Evolutionary conservation across 2,329 filamentous ascomycete genomes (phyloP).

Genomic region (Diaporthe australafricana): DNA sequence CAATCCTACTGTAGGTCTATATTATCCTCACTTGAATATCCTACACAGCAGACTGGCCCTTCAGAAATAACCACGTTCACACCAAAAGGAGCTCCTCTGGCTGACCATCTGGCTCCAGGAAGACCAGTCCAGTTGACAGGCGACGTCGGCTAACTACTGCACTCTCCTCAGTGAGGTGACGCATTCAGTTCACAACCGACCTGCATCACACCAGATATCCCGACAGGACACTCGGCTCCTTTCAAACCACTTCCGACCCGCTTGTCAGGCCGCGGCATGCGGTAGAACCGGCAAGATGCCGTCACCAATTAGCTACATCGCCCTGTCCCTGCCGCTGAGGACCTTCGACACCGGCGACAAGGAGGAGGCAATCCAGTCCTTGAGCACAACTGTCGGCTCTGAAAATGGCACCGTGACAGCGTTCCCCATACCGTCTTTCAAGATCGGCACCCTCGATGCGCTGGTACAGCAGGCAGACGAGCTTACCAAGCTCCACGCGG

Average conservation of each 20-base stretch:
- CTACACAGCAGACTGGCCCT: not conserved
- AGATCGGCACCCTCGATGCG: slow-evolving; percentile 95
- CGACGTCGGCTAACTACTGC: slow-evolving; percentile 17
- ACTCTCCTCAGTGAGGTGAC: slow-evolving; percentile 14
- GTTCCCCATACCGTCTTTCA: slow-evolving; percentile 92
- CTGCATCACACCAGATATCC: not conserved
- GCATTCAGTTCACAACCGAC: slow-evolving; percentile 9
- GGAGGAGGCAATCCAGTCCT: slow-evolving; percentile 82
- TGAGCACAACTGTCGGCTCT: slow-evolving; percentile 77
- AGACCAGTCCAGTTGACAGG: slow-evolving; percentile 10
- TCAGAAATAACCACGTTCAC: not conserved
- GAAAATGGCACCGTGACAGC: slow-evolving; percentile 82
- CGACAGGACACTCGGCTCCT: not conserved
- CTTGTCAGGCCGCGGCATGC: slow-evolving; percentile 37
- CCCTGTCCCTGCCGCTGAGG: slow-evolving; percentile 90
- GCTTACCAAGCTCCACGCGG: slow-evolving; percentile 84
- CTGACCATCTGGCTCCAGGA: not conserved
- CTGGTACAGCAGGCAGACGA: slow-evolving; percentile 97
- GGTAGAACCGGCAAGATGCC: slow-evolving; percentile 51
- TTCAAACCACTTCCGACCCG: not conserved
- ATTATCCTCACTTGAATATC: not conserved
- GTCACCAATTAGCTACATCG: slow-evolving; percentile 75
- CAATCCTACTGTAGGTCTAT: slow-evolving; percentile 9
- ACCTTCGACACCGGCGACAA: slow-evolving; percentile 84
- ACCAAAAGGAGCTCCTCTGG: not conserved